A percentile compares a stretch with the other conserved stretches of the same genome.
These are phyloP conservation scores for Neopestalotiopsis rosae DNA, from an alignment of 2,329 filamentous ascomycete species.

Conservation along the genomic window DNA sequence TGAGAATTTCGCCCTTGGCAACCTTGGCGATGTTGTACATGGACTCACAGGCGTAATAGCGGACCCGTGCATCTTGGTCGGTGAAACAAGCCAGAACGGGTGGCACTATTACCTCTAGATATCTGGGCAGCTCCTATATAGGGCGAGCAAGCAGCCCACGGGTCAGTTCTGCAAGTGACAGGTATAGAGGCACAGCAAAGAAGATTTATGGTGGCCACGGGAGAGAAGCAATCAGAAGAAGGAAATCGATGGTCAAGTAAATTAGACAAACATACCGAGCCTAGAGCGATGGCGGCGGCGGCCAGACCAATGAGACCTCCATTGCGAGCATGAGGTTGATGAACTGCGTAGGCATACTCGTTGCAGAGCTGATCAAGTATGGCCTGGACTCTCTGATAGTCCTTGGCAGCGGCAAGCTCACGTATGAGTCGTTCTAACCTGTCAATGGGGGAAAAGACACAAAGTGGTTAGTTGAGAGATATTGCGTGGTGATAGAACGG, in stretches of 20 bases:
- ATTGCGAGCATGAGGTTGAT: conserved; percentile 95
- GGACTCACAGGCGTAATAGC: conserved; percentile 98
- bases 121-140: conserved; percentile 82
- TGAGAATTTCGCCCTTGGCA: conserved; percentile 93
- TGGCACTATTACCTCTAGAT: conserved; percentile 91
- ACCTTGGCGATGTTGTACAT: conserved; percentile 99
- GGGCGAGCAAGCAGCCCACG: not conserved
- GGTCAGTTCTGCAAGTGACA: not conserved
- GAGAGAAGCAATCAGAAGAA: no score
- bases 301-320: conserved; percentile 95
- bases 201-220: not conserved
- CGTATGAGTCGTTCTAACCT: conserved; percentile 92
- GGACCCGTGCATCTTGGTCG: conserved; percentile 94
- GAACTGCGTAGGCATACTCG: conserved; percentile 96
- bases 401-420: conserved; percentile 76
- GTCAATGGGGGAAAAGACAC: conserved; percentile 18
- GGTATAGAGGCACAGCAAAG: not conserved
- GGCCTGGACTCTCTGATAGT: conserved; percentile 80
- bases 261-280: conserved; percentile 68
- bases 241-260: not conserved
- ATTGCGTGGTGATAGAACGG: not conserved
- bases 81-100: conserved; percentile 97
- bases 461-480: conserved; percentile 14
- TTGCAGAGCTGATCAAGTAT: conserved; percentile 97
- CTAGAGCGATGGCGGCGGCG: conserved; percentile 93